Conservation (phyloP, 257 asterid genomes). For the Ilex aquifolium region DNA sequence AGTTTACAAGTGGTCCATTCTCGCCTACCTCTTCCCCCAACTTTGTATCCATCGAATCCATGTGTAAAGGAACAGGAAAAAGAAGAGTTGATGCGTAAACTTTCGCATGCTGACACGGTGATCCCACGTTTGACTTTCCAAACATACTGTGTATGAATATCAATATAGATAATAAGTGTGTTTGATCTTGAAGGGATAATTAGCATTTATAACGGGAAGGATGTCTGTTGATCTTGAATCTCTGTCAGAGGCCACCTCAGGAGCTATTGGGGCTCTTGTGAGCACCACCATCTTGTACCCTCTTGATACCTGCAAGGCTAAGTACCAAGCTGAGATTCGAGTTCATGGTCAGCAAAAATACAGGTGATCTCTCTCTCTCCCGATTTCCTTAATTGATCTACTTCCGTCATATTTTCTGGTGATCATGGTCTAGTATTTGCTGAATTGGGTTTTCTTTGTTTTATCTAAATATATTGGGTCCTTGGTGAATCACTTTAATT, state of each 20-base stretch:
- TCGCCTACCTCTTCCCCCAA: too few species aligned
- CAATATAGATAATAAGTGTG: too few species aligned
- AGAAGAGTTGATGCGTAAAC: too few species aligned
- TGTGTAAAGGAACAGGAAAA: too few species aligned
- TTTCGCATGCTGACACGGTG: too few species aligned
- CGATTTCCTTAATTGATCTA: not conserved
- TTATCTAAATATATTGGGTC: too few species aligned
- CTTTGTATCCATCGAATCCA: too few species aligned
- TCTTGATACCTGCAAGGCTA: conserved; percentile 44
- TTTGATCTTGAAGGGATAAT: not conserved
- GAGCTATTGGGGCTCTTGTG: conserved; percentile 39
- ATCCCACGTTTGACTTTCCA: too few species aligned
- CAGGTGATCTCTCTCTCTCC: conserved; percentile 21
- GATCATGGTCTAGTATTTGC: not conserved
- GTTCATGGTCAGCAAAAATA: conserved; percentile 33
- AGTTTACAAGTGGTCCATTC: too few species aligned
- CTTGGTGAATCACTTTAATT: too few species aligned
- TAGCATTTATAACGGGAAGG: not conserved
- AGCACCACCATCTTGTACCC: conserved; percentile 41
- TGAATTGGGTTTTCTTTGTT: not conserved
- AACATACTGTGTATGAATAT: too few species aligned
- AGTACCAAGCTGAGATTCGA: conserved; percentile 38
- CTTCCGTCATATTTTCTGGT: not conserved
- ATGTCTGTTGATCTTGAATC: conserved; percentile 37
- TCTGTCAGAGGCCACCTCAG: conserved; percentile 37